Evolutionary conservation across 352 stramenopile genomes (phyloP).

Genomic region (Pythium utonaiense): DNA sequence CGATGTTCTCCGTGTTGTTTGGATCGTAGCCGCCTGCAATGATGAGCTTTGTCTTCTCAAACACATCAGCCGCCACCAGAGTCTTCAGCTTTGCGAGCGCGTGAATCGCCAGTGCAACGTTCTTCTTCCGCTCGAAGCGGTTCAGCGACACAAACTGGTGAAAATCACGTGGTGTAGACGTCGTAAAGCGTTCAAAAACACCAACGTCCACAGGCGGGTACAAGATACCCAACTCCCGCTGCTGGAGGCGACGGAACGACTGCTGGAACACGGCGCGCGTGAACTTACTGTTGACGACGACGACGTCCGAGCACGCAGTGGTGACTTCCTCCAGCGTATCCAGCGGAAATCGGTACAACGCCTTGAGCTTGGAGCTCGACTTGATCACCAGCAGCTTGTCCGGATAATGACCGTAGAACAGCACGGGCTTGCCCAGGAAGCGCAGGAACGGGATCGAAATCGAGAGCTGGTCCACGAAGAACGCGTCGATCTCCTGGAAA

Average conservation of each 20-base stretch:
- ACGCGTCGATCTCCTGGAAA: slow-evolving; percentile 56
- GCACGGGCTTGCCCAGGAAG: slow-evolving; percentile 72
- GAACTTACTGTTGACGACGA: slow-evolving; percentile 97
- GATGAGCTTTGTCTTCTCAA: slow-evolving; percentile 78
- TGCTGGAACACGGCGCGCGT: slow-evolving; percentile 88
- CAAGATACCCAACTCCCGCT: slow-evolving; percentile 79
- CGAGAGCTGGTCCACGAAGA: slow-evolving; percentile 83
- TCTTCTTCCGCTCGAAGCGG: slow-evolving; percentile 99
- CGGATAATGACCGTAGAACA: slow-evolving; percentile 99
- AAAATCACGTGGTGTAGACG: slow-evolving; percentile 35
- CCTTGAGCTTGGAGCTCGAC: slow-evolving; percentile 64
- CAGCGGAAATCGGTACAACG: slow-evolving; percentile 89
- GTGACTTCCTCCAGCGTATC: slow-evolving; percentile 93
- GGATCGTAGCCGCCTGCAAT: slow-evolving; percentile 96
- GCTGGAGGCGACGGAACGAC: slow-evolving; percentile 79
- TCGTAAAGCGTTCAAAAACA: slow-evolving; percentile 42
- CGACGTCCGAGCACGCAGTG: slow-evolving; percentile 79
- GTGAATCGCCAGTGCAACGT: slow-evolving; percentile 88
- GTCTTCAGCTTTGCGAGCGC: slow-evolving; percentile 61
- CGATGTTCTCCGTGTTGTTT: slow-evolving; percentile 94
- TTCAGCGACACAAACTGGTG: slow-evolving; percentile 95
- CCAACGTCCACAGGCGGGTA: slow-evolving; percentile 93
- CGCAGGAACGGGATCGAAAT: slow-evolving; percentile 75
- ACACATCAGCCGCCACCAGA: slow-evolving; percentile 33
- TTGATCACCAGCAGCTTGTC: slow-evolving; percentile 93